These are phyloP conservation scores for Xanthoconium stramineum DNA, from an alignment of 768 basidiomycete species.

Conservation along the genomic window DNA sequence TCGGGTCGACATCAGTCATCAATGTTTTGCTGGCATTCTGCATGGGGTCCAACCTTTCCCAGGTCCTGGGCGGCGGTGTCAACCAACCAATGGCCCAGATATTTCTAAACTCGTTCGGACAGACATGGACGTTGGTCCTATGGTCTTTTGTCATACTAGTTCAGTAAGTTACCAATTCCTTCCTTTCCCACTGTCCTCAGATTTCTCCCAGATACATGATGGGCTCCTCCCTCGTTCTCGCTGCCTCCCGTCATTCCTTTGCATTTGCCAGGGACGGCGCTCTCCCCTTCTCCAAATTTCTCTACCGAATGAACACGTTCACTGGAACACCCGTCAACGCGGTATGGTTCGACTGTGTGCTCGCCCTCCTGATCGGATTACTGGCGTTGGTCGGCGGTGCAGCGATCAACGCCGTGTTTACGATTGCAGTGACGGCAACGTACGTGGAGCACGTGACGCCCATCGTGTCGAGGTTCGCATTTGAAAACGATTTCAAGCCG, in stretches of 20 bases:
- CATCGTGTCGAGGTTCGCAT: too few relatives aligned
- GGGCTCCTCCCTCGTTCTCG: conserved; percentile 40
- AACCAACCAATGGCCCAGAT: conserved; percentile 44
- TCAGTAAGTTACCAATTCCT: conserved; percentile 27
- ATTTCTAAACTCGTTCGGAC: conserved; percentile 39
- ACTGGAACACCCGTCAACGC: conserved; percentile 56
- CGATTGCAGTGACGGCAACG: too few relatives aligned
- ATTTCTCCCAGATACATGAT: conserved; percentile 35
- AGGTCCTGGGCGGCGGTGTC: too few relatives aligned
- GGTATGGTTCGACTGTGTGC: conserved; percentile 44
- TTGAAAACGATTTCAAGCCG: too few relatives aligned
- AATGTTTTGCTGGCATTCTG: conserved; percentile 55
- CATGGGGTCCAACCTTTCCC: conserved; percentile 47
- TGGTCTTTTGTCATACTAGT: conserved; percentile 52
- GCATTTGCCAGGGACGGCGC: conserved; percentile 58
- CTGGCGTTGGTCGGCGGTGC: too few relatives aligned
- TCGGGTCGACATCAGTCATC: conserved; percentile 34
- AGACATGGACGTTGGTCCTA: conserved; percentile 40
- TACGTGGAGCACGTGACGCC: too few relatives aligned
- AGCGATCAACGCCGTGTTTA: too few relatives aligned
- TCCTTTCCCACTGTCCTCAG: too few relatives aligned
- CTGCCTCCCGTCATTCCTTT: conserved; percentile 51
- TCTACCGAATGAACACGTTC: conserved; percentile 49
- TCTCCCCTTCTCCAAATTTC: conserved; percentile 49
- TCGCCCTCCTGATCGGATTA: too few relatives aligned